Evolutionary conservation across 345 rosid species (phyloP).

Genomic region (Aegle marmelos): DNA sequence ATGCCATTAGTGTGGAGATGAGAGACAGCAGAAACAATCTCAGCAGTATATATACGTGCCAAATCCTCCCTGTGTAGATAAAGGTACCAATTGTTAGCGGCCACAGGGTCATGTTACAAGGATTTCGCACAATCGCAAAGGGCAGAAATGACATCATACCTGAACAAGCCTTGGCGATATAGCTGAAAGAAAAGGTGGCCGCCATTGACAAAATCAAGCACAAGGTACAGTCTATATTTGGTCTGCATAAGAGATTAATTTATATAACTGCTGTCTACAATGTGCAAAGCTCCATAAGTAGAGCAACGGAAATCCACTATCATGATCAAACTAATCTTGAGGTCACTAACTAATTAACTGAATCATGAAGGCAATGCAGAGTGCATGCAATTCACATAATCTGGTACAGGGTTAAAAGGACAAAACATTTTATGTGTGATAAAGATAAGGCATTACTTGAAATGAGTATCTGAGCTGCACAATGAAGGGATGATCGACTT

Average conservation of each 20-base stretch:
- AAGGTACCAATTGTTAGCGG: background rate
- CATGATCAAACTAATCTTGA: background rate
- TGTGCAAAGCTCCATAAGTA: background rate
- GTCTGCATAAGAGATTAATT: conserved; percentile 27
- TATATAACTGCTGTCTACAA: background rate
- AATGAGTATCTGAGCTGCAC: conserved; percentile 51
- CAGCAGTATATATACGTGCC: conserved; percentile 46
- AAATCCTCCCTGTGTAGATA: conserved; percentile 35
- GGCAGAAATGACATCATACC: conserved; percentile 21
- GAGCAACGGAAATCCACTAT: background rate
- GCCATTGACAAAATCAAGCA: conserved; percentile 48
- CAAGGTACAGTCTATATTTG: conserved; percentile 46
- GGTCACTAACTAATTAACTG: background rate
- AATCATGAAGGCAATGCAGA: background rate
- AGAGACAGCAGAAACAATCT: conserved; percentile 42
- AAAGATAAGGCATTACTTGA: conserved; percentile 25
- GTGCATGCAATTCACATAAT: background rate
- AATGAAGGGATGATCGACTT: conserved; percentile 47
- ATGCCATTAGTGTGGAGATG: conserved; percentile 43
- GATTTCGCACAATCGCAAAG: background rate
- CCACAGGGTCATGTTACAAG: background rate
- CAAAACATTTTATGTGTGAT: too few relatives aligned
- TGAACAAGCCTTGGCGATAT: conserved; percentile 49
- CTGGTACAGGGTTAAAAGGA: background rate
- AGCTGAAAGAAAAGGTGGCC: conserved; percentile 50